Evolutionary conservation across 2,329 filamentous ascomycete species (phyloP).

Genomic region (Sporothrix pallida): DNA sequence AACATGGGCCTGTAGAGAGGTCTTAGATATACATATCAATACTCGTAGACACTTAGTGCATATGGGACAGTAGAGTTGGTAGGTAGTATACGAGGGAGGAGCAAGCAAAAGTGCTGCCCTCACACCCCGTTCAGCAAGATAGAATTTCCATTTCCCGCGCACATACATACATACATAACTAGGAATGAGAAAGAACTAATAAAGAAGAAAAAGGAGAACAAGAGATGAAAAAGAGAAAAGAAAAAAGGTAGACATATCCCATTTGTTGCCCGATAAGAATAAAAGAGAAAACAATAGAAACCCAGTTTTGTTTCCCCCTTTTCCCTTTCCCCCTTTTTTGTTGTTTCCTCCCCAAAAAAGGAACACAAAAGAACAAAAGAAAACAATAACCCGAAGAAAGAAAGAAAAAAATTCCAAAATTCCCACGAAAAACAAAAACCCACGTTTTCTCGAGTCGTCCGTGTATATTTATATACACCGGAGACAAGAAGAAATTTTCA

Average conservation of each 20-base stretch:
- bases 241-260: conserved; percentile 7
- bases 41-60: too few relatives aligned
- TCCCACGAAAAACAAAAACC: neutral
- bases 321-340: conserved; percentile 10
- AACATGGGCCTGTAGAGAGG: too few relatives aligned
- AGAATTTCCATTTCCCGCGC: conserved; percentile 13
- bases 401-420: conserved; percentile 4
- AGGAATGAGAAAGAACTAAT: neutral
- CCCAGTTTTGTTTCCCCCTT: conserved; percentile 10
- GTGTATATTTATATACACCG: neutral
- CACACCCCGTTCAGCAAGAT: neutral
- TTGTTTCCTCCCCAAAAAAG: conserved; percentile 3
- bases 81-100: neutral
- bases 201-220: neutral
- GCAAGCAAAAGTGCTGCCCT: too few relatives aligned
- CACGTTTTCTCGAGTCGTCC: conserved; percentile 18
- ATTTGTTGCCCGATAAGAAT: neutral
- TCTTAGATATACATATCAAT: too few relatives aligned
- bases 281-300: neutral
- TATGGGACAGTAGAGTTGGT: neutral
- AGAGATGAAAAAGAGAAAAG: neutral
- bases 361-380: too few relatives aligned
- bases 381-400: neutral
- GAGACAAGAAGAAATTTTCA: neutral
- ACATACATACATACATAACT: conserved; percentile 9